These are phyloP conservation scores for Vigna trinervia DNA, from an alignment of 306 rosid species.

Conservation along the genomic window DNA sequence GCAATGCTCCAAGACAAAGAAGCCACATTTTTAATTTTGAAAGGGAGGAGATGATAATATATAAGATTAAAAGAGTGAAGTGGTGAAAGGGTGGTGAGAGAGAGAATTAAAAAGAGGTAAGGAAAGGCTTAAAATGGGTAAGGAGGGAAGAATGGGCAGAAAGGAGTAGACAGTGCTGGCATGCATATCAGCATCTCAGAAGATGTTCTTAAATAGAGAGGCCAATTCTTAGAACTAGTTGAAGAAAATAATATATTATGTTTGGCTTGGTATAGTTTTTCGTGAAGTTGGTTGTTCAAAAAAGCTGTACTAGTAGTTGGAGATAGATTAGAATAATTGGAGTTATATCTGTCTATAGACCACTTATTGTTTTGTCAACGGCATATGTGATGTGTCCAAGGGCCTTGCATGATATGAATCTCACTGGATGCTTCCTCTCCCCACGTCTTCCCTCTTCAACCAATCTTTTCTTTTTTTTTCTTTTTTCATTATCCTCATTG, in stretches of 20 bases:
- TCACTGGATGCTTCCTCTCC: conserved; percentile 72
- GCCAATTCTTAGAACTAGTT: conserved; percentile 49
- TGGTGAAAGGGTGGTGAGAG: conserved; percentile 37
- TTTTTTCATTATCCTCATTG: conserved; percentile 35
- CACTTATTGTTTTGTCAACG: conserved; percentile 72
- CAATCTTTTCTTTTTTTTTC: neutral
- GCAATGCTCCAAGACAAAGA: conserved; percentile 61
- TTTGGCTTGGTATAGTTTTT: conserved; percentile 45
- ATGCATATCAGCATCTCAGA: conserved; percentile 58
- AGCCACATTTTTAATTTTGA: conserved; percentile 66
- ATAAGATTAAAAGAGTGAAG: conserved; percentile 39
- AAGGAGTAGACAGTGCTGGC: conserved; percentile 74
- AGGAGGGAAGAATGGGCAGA: conserved; percentile 61
- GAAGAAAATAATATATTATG: conserved; percentile 44
- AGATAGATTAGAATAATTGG: conserved; percentile 67
- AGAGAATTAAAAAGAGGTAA: conserved; percentile 35
- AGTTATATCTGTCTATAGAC: conserved; percentile 57
- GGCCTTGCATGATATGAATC: conserved; percentile 62
- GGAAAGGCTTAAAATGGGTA: conserved; percentile 44
- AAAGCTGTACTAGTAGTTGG: conserved; percentile 74
- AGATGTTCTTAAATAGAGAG: conserved; percentile 80
- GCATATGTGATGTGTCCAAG: conserved; percentile 47
- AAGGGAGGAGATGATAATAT: conserved; percentile 40
- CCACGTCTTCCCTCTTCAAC: conserved; percentile 51
- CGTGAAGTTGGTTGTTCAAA: conserved; percentile 59